Conservation (phyloP, 306 rosid species). For the Glycine soja region DNA sequence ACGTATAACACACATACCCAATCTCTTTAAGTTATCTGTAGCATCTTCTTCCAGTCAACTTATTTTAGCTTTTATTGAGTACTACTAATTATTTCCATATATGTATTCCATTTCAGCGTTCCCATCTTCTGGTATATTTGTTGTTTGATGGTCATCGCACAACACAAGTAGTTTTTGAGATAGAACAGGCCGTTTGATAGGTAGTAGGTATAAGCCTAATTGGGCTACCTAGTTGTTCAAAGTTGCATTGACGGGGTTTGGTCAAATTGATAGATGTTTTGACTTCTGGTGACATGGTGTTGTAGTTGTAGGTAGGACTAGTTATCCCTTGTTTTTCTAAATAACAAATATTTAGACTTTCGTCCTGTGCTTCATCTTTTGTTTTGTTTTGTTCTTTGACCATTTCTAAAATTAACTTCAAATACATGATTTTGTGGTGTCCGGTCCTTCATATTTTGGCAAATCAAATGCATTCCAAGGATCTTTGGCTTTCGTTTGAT, state of each 20-base stretch:
- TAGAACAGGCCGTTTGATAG: neutral
- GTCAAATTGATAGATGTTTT: conserved; percentile 10
- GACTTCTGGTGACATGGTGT: too few relatives aligned
- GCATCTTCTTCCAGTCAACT: neutral
- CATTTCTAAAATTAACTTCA: neutral
- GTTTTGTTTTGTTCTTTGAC: neutral
- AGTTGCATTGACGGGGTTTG: neutral
- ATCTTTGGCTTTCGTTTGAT: neutral
- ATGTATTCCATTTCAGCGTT: neutral
- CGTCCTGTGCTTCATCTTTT: neutral
- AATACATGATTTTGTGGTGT: neutral
- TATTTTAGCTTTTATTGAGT: conserved; percentile 4
- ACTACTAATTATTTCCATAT: neutral
- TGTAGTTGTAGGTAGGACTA: neutral
- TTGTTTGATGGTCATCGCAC: neutral
- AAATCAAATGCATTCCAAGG: neutral
- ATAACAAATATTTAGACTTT: neutral
- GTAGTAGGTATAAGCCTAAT: neutral
- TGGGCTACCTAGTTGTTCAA: neutral
- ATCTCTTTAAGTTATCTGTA: too few relatives aligned
- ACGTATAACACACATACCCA: neutral
- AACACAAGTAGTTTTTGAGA: neutral
- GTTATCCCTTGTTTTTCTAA: neutral
- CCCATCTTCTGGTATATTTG: conserved; percentile 8
- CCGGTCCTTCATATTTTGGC: neutral